Conservation (phyloP, 768 basidiomycete species). For the Amanita rimosa region DNA sequence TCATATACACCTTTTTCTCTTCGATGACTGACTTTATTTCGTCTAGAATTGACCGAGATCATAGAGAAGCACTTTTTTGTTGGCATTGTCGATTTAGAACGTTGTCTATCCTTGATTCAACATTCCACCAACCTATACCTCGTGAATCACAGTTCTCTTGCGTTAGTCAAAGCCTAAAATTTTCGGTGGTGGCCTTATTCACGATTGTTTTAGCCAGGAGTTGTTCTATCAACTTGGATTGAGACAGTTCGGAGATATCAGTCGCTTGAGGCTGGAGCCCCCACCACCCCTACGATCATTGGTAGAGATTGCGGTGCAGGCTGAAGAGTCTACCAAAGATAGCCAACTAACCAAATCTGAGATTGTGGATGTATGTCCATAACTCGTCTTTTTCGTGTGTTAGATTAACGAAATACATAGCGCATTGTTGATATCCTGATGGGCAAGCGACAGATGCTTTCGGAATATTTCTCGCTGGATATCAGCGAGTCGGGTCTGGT, state of each 20-base stretch:
- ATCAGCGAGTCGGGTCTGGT: slow-evolving; percentile 60
- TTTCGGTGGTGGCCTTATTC: not conserved
- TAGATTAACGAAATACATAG: slow-evolving; percentile 22
- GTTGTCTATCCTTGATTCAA: slow-evolving; percentile 76
- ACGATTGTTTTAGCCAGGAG: slow-evolving; percentile 53
- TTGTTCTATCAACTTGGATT: slow-evolving; percentile 91
- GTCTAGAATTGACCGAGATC: slow-evolving; percentile 69
- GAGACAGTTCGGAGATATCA: slow-evolving; percentile 81
- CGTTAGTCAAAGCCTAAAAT: slow-evolving; percentile 38
- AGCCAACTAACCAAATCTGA: slow-evolving; percentile 45
- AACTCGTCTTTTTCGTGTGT: not conserved
- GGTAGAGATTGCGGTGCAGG: slow-evolving; percentile 68
- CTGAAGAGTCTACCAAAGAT: slow-evolving; percentile 44
- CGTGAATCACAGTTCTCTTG: slow-evolving; percentile 73
- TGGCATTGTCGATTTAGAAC: slow-evolving; percentile 71
- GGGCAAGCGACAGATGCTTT: slow-evolving; percentile 67
- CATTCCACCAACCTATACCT: slow-evolving; percentile 83
- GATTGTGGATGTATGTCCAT: slow-evolving; percentile 62
- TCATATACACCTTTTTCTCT: not conserved
- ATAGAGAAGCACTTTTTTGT: slow-evolving; percentile 85
- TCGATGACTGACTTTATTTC: not conserved
- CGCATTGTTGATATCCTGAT: slow-evolving; percentile 52
- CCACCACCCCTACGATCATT: slow-evolving; percentile 63
- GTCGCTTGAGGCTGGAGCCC: slow-evolving; percentile 71
- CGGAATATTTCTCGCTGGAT: slow-evolving; percentile 80